Evolutionary conservation across 1,139 yeast genomes (phyloP).

Genomic region (Lodderomyces oxycetoniae): DNA sequence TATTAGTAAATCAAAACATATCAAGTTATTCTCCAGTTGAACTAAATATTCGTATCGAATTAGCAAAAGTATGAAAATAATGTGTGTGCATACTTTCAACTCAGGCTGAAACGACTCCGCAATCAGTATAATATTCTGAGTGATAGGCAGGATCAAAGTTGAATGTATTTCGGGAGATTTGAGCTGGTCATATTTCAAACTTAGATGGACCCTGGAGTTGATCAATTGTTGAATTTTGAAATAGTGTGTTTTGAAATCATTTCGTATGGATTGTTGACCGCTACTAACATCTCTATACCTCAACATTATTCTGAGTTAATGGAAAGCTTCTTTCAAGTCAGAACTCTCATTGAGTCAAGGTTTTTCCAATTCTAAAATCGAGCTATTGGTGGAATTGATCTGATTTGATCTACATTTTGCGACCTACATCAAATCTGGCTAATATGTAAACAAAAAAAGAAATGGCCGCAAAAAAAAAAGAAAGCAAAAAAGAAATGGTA

Average conservation of each 20-base stretch:
- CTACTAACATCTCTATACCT: conserved; percentile 2
- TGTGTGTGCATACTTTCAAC: conserved; percentile 20
- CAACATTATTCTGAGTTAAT: conserved; percentile 1
- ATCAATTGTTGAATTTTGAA: conserved; percentile 35
- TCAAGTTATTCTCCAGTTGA: conserved; percentile 46
- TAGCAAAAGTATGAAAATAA: conserved; percentile 33
- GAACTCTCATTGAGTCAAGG: too few species aligned
- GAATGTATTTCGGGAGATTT: conserved; percentile 51
- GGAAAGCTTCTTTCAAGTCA: not conserved
- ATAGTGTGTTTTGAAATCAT: conserved; percentile 37
- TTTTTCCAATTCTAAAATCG: too few species aligned
- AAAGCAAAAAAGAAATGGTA: too few species aligned
- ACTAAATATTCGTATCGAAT: conserved; percentile 43
- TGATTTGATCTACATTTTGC: too few species aligned
- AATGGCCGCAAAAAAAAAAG: too few species aligned
- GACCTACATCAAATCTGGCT: too few species aligned
- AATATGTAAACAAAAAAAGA: too few species aligned
- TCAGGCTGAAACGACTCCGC: conserved; percentile 9
- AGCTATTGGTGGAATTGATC: too few species aligned
- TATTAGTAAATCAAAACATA: conserved; percentile 43
- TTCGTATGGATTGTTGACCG: not conserved
- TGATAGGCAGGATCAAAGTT: conserved; percentile 48
- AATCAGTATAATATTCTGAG: conserved; percentile 23
- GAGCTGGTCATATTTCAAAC: conserved; percentile 53
- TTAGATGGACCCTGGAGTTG: conserved; percentile 40